Base-by-base conservation (phyloP, 1,284 basidiomycete species). In the Wolfiporia cocos region DNA sequence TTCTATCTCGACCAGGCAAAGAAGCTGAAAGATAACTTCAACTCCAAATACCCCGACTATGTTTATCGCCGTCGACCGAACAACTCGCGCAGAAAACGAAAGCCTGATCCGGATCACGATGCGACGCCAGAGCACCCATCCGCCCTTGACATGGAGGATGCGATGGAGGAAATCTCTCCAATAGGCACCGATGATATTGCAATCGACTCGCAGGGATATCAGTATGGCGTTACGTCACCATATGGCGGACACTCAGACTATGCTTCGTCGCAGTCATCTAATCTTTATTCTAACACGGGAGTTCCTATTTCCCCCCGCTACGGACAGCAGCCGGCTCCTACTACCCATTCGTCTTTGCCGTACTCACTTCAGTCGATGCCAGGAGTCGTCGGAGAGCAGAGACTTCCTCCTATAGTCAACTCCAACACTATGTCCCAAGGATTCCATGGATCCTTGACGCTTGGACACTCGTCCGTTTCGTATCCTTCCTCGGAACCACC, bases 1-100 rank as follows among this genome's bases (percentile, higher is more conserved):
- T 89, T 86, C 58, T 90, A 87, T 58, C 78, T 86, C 43, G 82
- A 89, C 59, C 83, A 86, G 58, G 86, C 86, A 4, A 88, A 87
- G 62, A 74, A 77, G 50, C 66, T 90, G 43, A 90, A 90, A 61
- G 87, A 90, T 51, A 79, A 68, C 42, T 90, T 90, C 70, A 89
- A 90, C 61, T 64, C 71, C n/a, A 84, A 80, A 56, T 90, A 89
- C 61, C 87, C 87, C 17, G 86, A 89, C 69, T 90, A 90, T 54
- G 86, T 90, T 32, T 90, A 90, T 65, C 76, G 81, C 47, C 76
- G 86, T 34, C 71, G 87, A 34, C 87, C 86, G 21, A 90, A 90
- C 65, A 88, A 90, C 59, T 83, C 81, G 44, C 76, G 86, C 52
- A 83, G 77, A 62, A 76, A 77, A 52, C 73, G 81, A 52, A 76